Evolutionary conservation across 345 rosid species (phyloP), one percentile per base, ranked within the genome.

Genomic region (Erucastrum elatum): DNA sequence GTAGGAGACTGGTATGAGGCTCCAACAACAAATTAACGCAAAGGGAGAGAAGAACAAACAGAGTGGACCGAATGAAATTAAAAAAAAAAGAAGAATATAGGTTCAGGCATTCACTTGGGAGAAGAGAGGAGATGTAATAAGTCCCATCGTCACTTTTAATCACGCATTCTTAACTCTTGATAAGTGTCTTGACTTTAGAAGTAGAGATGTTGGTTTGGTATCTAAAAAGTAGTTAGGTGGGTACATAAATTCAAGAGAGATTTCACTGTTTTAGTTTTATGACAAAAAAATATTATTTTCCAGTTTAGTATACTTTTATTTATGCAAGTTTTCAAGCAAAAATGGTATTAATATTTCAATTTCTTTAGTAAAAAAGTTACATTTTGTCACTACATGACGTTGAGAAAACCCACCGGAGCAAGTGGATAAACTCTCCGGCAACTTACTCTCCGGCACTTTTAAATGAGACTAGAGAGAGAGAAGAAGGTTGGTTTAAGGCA

Each of bases 1-100:
- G 75, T 77, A 49, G 82, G 84, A 68, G 84, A 77, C 12, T 82
- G 84, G 84, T 77, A 73, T 9, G 84, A 82, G 27, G 68, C 75
- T 30, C 33, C 72, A 46, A 77, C 82, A 81, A n/a, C n/a, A n/a
- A n/a, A n/a, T n/a, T n/a, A n/a, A n/a, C n/a, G n/a, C n/a, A n/a
- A n/a, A n/a, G n/a, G 75, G 33, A 81, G 78, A 17, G 84, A 81
- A 35, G 84, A 81, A 53, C 78, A 64, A 64, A 15, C 72, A 15
- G 84, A 81, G 8, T 77, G 71, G 81, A 81, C 75, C 29, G 81
- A 72, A 35, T 81, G 84, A 81, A 68, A 33, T n/a, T n/a, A n/a
- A n/a, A n/a, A n/a, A n/a, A n/a, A n/a, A n/a, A n/a, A n/a, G n/a
- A n/a, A n/a, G n/a, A n/a, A n/a, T n/a, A n/a, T n/a, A 55, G 65